Evolutionary conservation across 129 eudicot genomes (phyloP).

Genomic region (Chrysanthemum makinoi): DNA sequence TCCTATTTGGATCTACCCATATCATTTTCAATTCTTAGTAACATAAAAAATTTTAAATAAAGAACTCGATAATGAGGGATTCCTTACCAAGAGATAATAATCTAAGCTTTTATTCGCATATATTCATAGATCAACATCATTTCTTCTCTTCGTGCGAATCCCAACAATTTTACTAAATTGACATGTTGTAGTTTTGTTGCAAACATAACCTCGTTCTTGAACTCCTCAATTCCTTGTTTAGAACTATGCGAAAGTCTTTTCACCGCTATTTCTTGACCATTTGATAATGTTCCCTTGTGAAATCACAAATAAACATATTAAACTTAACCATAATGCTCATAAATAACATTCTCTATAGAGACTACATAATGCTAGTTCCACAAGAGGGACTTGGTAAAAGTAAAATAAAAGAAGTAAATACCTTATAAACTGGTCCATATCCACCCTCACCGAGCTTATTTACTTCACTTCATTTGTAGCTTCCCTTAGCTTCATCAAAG

Average conservation of each 20-base stretch:
- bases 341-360: too few relatives aligned
- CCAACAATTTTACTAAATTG: constrained; percentile 44
- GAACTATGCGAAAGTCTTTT: constrained; percentile 46
- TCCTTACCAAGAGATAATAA: constrained; percentile 43
- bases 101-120: constrained; percentile 59
- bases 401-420: neutral
- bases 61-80: neutral
- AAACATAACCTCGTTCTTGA: constrained; percentile 48
- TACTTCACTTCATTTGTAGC: constrained; percentile 31
- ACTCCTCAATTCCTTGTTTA: constrained; percentile 50
- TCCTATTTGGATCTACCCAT: constrained; percentile 39
- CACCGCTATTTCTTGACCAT: constrained; percentile 47
- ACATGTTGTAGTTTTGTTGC: constrained; percentile 53
- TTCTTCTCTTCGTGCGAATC: constrained; percentile 53
- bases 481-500: constrained; percentile 29
- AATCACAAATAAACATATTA: neutral
- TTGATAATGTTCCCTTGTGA: constrained; percentile 36
- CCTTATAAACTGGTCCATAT: constrained; percentile 52
- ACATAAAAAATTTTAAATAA: too few relatives aligned
- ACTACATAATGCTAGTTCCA: too few relatives aligned
- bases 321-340: neutral
- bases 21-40: neutral
- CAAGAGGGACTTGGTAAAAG: too few relatives aligned
- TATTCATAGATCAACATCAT: constrained; percentile 51
- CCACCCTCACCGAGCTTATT: constrained; percentile 54